Percentiles rank a stretch among this genome's conserved stretches.
Conservation (phyloP, 2,329 filamentous ascomycete species). For the Scytalidium sp. region DNA sequence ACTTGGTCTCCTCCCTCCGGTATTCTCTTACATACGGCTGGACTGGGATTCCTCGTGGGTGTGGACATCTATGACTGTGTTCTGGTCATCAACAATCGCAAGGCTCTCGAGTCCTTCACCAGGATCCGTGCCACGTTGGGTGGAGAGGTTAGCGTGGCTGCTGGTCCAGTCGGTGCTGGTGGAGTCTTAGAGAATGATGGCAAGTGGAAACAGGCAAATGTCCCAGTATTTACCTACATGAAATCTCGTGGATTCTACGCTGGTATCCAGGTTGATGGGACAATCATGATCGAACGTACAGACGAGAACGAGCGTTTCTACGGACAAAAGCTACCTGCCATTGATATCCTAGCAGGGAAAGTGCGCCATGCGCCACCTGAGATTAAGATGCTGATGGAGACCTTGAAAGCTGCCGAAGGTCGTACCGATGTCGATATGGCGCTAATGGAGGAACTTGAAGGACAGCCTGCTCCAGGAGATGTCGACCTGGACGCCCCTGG, state of each 20-base stretch:
- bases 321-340: constrained; percentile 56
- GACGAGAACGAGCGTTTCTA: constrained; percentile 87
- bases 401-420: constrained; percentile 83
- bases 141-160: constrained; percentile 72
- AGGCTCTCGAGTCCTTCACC: constrained; percentile 81
- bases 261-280: constrained; percentile 81
- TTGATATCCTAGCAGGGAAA: constrained; percentile 49
- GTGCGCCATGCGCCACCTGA: constrained; percentile 14
- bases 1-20: constrained; percentile 90
- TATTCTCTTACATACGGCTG: constrained; percentile 85
- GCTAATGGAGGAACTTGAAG: constrained; percentile 60
- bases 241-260: constrained; percentile 87
- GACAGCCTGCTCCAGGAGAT: constrained; percentile 71
- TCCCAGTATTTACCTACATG: constrained; percentile 78
- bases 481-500: constrained; percentile 45
- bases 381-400: constrained; percentile 52
- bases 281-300: constrained; percentile 77
- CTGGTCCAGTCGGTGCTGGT: constrained; percentile 77
- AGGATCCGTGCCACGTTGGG: constrained; percentile 76
- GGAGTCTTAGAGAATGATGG: constrained; percentile 35
- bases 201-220: constrained; percentile 51
- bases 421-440: constrained; percentile 69
- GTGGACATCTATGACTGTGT: constrained; percentile 97
- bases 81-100: constrained; percentile 82
- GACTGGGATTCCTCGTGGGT: constrained; percentile 83